Evolutionary conservation across 2,329 filamentous ascomycete genomes (phyloP).

Genomic region (Ophiostoma perfectum): DNA sequence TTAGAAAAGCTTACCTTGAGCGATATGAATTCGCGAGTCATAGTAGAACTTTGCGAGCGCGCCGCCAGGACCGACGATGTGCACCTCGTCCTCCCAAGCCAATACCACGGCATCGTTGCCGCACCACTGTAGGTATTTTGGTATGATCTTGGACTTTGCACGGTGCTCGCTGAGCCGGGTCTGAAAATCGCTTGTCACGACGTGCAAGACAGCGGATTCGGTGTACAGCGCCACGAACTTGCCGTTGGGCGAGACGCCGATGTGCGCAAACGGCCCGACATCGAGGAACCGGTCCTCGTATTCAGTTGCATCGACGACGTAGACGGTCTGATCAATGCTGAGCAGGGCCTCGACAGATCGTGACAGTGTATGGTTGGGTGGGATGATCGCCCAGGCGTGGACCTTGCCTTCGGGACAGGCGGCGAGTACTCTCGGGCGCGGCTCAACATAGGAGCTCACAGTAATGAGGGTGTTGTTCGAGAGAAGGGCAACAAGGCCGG

Average conservation of each 20-base stretch:
- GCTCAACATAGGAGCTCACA: constrained; percentile 86
- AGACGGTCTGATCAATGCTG: constrained; percentile 77
- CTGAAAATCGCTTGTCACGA: constrained; percentile 93
- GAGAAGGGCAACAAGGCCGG: constrained; percentile 87
- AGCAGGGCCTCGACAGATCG: constrained; percentile 88
- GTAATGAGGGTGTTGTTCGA: constrained; percentile 81
- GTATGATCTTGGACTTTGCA: constrained; percentile 75
- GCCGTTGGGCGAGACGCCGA: constrained; percentile 86
- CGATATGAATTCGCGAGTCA: constrained; percentile 81
- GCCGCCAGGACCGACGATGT: constrained; percentile 81
- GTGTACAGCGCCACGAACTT: constrained; percentile 85
- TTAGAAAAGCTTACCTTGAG: constrained; percentile 60
- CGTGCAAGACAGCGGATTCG: constrained; percentile 76
- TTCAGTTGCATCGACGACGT: constrained; percentile 80
- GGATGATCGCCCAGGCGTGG: constrained; percentile 82
- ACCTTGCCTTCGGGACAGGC: constrained; percentile 71
- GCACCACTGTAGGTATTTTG: constrained; percentile 90
- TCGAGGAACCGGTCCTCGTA: constrained; percentile 87
- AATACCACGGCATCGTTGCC: constrained; percentile 89
- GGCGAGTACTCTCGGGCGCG: constrained; percentile 77
- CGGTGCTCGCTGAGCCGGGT: constrained; percentile 88
- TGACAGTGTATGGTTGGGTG: constrained; percentile 82
- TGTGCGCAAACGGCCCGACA: constrained; percentile 86
- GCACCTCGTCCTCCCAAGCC: constrained; percentile 96
- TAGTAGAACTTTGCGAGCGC: constrained; percentile 77